These are phyloP conservation scores for Erysimum cheiranthoides DNA, from an alignment of 345 rosid species.

Conservation along the genomic window DNA sequence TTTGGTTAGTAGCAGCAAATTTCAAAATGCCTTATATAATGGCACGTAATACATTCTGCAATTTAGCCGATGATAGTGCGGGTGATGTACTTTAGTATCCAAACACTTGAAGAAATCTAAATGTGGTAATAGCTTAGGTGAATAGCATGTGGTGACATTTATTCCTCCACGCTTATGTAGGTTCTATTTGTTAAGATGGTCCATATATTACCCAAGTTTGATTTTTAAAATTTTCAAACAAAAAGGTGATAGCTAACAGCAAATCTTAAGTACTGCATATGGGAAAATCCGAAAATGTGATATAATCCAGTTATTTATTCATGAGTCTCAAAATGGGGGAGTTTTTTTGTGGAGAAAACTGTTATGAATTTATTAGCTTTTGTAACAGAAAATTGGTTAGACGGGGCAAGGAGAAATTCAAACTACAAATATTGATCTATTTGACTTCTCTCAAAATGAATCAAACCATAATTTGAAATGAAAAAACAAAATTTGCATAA, in stretches of 20 bases:
- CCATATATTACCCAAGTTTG: constrained; percentile 35
- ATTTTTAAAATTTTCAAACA: background rate
- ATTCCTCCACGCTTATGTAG: constrained; percentile 41
- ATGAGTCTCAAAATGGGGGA: background rate
- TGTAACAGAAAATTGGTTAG: background rate
- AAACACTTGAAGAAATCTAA: constrained; percentile 29
- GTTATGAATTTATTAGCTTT: background rate
- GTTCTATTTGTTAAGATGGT: constrained; percentile 39
- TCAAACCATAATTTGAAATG: background rate
- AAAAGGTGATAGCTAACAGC: background rate
- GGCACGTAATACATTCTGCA: constrained; percentile 23
- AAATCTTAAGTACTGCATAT: background rate
- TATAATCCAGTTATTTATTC: background rate
- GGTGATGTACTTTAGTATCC: constrained; percentile 34
- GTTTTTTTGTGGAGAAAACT: background rate
- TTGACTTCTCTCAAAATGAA: background rate
- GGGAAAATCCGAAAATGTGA: background rate
- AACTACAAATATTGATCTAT: background rate
- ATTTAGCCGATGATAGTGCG: constrained; percentile 27
- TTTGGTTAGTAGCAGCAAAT: constrained; percentile 29
- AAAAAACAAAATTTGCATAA: no score
- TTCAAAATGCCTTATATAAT: constrained; percentile 3
- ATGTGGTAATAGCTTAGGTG: constrained; percentile 47
- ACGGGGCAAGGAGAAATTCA: background rate
- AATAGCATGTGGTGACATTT: constrained; percentile 43